A percentile compares a stretch with the other conserved stretches of the same genome.
Conservation (phyloP, 345 rosid genomes). For the Cardamine resedifolia region DNA sequence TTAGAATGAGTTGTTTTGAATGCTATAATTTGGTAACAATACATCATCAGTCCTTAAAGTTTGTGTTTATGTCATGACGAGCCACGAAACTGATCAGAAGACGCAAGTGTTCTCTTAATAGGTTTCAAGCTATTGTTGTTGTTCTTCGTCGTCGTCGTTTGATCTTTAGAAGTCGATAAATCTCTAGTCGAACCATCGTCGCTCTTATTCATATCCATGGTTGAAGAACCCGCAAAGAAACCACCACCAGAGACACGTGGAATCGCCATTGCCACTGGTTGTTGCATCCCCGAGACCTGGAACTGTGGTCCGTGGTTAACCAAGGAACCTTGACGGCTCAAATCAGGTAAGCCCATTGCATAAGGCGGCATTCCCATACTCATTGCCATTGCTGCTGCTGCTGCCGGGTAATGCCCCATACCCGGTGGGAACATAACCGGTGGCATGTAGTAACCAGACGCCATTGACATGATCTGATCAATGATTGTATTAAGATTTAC, state of each 20-base stretch:
- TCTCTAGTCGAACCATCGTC: conserved; percentile 27
- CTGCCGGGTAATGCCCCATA: conserved; percentile 65
- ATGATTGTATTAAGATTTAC: conserved; percentile 10
- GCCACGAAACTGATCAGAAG: conserved; percentile 49
- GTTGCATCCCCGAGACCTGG: conserved; percentile 50
- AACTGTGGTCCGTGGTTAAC: conserved; percentile 57
- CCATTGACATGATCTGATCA: conserved; percentile 82
- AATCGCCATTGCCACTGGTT: conserved; percentile 50
- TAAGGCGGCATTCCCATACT: conserved; percentile 66
- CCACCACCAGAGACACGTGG: conserved; percentile 43
- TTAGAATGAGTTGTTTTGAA: conserved; percentile 6
- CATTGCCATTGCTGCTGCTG: conserved; percentile 71
- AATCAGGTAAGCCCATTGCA: conserved; percentile 62
- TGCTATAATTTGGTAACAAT: neutral
- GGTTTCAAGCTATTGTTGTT: conserved; percentile 35
- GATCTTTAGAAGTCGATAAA: conserved; percentile 46
- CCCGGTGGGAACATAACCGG: conserved; percentile 71
- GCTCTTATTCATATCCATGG: conserved; percentile 44
- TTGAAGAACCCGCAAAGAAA: conserved; percentile 46
- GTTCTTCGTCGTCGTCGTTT: conserved; percentile 35
- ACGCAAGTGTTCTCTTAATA: conserved; percentile 38
- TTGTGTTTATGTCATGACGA: conserved; percentile 23
- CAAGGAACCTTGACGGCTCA: conserved; percentile 46
- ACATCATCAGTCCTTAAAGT: neutral
- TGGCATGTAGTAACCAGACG: conserved; percentile 71